Base-by-base conservation (phyloP, 2,329 filamentous ascomycete genomes). In the Pseudocercospora fuligena region DNA sequence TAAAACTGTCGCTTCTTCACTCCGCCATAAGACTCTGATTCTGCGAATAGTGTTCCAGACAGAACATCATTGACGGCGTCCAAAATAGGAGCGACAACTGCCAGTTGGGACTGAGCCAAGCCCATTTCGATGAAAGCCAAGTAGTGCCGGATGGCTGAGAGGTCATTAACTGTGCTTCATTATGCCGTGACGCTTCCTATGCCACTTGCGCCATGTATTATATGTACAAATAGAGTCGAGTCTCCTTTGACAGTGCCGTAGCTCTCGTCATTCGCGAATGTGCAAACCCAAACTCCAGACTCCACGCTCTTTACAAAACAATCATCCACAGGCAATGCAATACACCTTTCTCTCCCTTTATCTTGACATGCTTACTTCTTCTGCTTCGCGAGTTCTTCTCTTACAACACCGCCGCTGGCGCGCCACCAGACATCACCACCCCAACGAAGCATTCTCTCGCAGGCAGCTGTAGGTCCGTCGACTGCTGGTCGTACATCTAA, bases 351-450 rank as follows among this genome's bases (percentile, higher is more conserved):
- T 1, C 36, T 36, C 5, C 23, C 40, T 33, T 31, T n/a, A 16
- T 25, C 25, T n/a, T 14, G 23, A 29, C 40, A 46, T 43, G 16
- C 47, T 61, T 51, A 68, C 36, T 53, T 67, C 70, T 70, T 68
- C 67, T 74, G 73, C 63, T 73, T 76, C 46, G 74, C 74, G 63
- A 78, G 64, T 68, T 83, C 75, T 72, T 86, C 83, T 66, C 86
- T 80, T 16, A 86, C 88, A 64, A 86, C 87, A 12, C 89, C 92
- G 0, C 94, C 94, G 62, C 88, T 92, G 0, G 93, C 93, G 72
- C 87, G 89, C 89, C 92, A 97, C 95, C 95, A 99, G 8, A 97
- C 87, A 80, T 98, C 94, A 9, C 92, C 93, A 60, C 93, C 91
- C 92, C 94, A 98, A 75, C 93, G 85, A 77, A 97, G 88, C 67